phyloP scores from a whole-genome alignment of 805 yeast species.

The Diddensiella caesifluorescens region DNA sequence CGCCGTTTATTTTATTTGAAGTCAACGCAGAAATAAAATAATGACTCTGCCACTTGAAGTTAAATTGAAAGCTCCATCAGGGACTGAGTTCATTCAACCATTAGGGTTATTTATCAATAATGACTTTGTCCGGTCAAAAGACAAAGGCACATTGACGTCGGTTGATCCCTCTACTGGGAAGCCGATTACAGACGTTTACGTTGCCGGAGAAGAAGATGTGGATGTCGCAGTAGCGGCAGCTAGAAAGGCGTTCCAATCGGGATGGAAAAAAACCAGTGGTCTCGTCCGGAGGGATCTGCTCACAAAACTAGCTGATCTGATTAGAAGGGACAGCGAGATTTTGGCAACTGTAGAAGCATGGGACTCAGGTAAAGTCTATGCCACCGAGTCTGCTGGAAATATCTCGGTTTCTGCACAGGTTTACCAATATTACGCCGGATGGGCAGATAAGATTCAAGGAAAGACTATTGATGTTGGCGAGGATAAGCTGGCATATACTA shows the following conservation, averaged over 20 bases:
- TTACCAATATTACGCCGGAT: slow-evolving; percentile 83
- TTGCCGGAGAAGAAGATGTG: slow-evolving; percentile 73
- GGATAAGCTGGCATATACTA: slow-evolving; percentile 69
- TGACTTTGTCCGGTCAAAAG: slow-evolving; percentile 59
- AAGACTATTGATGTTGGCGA: slow-evolving; percentile 67
- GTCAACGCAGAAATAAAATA: too few relatives aligned
- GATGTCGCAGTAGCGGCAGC: slow-evolving; percentile 87
- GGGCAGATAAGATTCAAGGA: slow-evolving; percentile 81
- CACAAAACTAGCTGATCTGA: slow-evolving; percentile 66
- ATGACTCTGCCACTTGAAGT: slow-evolving; percentile 12
- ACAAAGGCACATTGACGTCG: slow-evolving; percentile 55
- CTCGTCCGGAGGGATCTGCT: slow-evolving; percentile 56
- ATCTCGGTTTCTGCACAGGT: slow-evolving; percentile 63
- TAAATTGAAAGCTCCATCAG: slow-evolving; percentile 29
- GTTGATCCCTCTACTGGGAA: slow-evolving; percentile 73
- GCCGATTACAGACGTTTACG: slow-evolving; percentile 60
- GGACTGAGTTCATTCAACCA: slow-evolving; percentile 67
- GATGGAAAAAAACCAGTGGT: slow-evolving; percentile 72
- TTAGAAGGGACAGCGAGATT: slow-evolving; percentile 66
- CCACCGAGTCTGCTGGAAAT: slow-evolving; percentile 62
- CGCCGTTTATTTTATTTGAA: too few relatives aligned
- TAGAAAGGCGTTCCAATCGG: slow-evolving; percentile 60
- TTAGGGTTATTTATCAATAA: slow-evolving; percentile 78
- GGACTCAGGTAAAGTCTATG: slow-evolving; percentile 80
- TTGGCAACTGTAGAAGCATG: slow-evolving; percentile 77